Base-by-base conservation (phyloP, 2,329 filamentous ascomycete genomes). In the Dactylellina drechsleri region DNA sequence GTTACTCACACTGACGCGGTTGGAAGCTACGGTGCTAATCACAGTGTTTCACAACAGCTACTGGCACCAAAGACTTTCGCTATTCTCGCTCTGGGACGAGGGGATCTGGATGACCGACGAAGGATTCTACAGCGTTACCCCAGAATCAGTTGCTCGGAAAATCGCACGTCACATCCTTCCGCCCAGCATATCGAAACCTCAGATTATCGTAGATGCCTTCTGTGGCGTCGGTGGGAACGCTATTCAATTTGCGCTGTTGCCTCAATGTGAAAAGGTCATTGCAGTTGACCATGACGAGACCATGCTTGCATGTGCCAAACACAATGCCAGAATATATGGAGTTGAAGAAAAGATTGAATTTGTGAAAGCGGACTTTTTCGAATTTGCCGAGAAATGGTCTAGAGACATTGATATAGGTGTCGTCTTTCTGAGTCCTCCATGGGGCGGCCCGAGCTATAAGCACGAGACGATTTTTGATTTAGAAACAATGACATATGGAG, bases 91-190 rank as follows among this genome's bases (percentile, higher is more conserved):
- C 79, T 99, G 97, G 81, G 90, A 97, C 81, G 87, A 93, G 71
- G 94, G 93, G 66, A 87, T 99, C 78, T 90, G 89, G 85, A 88
- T 99, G 85, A 99, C 96, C 0, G 90, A 96, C 81, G 90, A 94
- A 83, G 91, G 93, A 64, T 99, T 95, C 95, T 99, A 95, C 81
- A 95, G 93, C 66, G 93, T 98, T 6, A 99, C 96, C 0, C 93
- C 95, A 13, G 94, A 99, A 82, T 91, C 92, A 3, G 88, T 99
- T 28, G 95, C 95, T 74, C 89, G 90, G 91, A 72, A 88, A 90
- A 83, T 92, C 96, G 83, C 76, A 15, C 43, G 52, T 20, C 77
- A 79, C 47, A 77, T 62, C 53, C 77, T 54, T 74, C 78, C 20
- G 78, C 79, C 73, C 76, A 73, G 45, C 65, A 77, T 59, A 79